Evolutionary conservation across 768 basidiomycete genomes (phyloP).

Genomic region (Tulasnella sp.): DNA sequence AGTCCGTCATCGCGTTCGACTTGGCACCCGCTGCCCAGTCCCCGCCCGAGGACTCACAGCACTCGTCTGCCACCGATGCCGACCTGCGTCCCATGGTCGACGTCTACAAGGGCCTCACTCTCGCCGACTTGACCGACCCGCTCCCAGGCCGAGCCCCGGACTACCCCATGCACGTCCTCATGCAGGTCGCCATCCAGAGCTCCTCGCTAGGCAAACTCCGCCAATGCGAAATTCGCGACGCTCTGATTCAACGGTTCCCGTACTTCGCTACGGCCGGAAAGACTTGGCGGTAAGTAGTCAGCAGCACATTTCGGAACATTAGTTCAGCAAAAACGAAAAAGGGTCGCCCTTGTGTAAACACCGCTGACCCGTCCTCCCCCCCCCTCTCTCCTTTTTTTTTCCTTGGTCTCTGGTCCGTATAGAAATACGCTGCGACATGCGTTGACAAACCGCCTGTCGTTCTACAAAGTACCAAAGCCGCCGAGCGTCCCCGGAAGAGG

Average conservation of each 20-base stretch:
- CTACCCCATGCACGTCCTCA: conserved; percentile 22
- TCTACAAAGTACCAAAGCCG: conserved; percentile 30
- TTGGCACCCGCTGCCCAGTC: neutral
- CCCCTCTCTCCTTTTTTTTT: conserved; percentile 1
- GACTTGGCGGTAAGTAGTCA: conserved; percentile 29
- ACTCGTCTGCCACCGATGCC: neutral
- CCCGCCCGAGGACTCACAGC: neutral
- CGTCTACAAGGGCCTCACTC: conserved; percentile 22
- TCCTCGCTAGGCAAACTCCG: conserved; percentile 14
- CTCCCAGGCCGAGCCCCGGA: conserved; percentile 17
- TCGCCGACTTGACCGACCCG: conserved; percentile 14
- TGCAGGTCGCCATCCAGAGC: conserved; percentile 29
- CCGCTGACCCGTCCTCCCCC: too few relatives aligned
- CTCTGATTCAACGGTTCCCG: conserved; percentile 13
- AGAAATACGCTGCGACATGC: conserved; percentile 30
- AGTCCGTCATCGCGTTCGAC: conserved; percentile 13
- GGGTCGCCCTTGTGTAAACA: too few relatives aligned
- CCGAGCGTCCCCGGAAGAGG: conserved; percentile 20
- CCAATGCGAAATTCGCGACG: conserved; percentile 27
- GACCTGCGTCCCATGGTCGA: conserved; percentile 24
- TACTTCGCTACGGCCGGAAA: conserved; percentile 26
- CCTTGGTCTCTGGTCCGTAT: neutral
- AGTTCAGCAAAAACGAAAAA: conserved; percentile 1
- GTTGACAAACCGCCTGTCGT: conserved; percentile 14
- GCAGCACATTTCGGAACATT: neutral